Conservation (phyloP, 352 stramenopile genomes). For the Pythium sukuiense region DNA sequence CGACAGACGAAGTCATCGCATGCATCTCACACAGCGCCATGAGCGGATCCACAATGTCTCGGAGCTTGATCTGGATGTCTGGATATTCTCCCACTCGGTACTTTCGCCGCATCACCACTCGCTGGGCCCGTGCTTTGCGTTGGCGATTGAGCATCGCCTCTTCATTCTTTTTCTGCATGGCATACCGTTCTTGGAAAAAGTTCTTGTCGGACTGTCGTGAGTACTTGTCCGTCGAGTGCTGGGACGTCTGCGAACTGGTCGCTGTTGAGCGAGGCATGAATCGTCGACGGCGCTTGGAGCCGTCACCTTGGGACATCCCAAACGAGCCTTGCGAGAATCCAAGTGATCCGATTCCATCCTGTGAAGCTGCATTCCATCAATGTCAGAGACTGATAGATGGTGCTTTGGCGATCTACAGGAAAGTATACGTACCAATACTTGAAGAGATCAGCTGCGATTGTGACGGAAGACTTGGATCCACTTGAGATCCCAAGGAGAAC, state of each 20-base stretch:
- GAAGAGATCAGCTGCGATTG: constrained; percentile 29
- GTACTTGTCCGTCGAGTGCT: background rate
- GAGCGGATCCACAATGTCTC: constrained; percentile 67
- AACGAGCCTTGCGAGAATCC: constrained; percentile 13
- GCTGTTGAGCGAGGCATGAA: constrained; percentile 36
- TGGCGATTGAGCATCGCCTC: constrained; percentile 54
- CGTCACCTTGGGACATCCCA: constrained; percentile 12
- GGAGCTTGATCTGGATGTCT: constrained; percentile 77
- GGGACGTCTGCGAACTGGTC: background rate
- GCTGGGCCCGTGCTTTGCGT: constrained; percentile 43
- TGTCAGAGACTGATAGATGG: too few species aligned
- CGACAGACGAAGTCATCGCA: constrained; percentile 33
- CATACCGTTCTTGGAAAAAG: constrained; percentile 70
- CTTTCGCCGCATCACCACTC: constrained; percentile 64
- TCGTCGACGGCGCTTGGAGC: constrained; percentile 1
- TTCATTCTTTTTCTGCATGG: constrained; percentile 50
- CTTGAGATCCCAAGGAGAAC: constrained; percentile 12
- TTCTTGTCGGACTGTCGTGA: constrained; percentile 29
- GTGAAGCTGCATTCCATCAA: constrained; percentile 7
- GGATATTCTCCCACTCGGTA: constrained; percentile 74
- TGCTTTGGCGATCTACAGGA: too few species aligned
- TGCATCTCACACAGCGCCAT: constrained; percentile 63
- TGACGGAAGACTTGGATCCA: constrained; percentile 10
- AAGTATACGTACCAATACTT: constrained; percentile 16
- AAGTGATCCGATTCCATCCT: constrained; percentile 8